phyloP scores from a whole-genome alignment of 1,284 basidiomycete genomes.

The Phylloporus sp. region DNA sequence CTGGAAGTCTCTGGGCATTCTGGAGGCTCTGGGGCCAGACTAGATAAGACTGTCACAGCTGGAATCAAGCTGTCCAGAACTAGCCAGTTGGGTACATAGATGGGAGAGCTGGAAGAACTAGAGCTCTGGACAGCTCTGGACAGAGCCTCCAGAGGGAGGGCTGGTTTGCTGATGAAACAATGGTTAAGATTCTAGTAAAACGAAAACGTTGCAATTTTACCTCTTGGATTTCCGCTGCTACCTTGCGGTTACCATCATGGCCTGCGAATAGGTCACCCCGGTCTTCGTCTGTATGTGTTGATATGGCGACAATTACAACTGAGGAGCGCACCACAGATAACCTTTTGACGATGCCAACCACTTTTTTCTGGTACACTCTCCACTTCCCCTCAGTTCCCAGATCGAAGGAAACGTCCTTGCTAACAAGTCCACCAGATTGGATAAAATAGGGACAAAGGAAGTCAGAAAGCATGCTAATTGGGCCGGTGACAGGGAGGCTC shows the following conservation, averaged over 20 bases:
- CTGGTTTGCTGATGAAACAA: too few species aligned
- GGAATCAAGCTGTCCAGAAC: too few species aligned
- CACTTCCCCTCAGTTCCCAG: background rate
- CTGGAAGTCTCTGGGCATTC: too few species aligned
- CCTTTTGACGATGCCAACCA: background rate
- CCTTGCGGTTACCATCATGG: background rate
- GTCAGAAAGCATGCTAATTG: background rate
- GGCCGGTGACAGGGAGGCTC: background rate
- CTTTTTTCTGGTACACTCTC: background rate
- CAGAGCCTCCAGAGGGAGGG: too few species aligned
- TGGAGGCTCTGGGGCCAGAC: too few species aligned
- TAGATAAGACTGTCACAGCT: too few species aligned
- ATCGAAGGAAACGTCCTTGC: background rate
- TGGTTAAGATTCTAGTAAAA: background rate
- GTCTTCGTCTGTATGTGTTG: background rate
- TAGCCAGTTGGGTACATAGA: too few species aligned
- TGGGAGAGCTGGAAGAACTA: too few species aligned
- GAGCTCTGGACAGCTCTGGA: too few species aligned
- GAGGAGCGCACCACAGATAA: background rate
- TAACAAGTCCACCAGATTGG: background rate
- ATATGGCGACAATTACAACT: background rate
- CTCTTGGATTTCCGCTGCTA: background rate
- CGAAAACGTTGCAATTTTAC: too few species aligned
- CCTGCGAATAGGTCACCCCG: background rate
- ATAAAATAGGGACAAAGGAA: background rate